phyloP scores from a whole-genome alignment of 106 monocot species.

The Apostasia ramifera region DNA sequence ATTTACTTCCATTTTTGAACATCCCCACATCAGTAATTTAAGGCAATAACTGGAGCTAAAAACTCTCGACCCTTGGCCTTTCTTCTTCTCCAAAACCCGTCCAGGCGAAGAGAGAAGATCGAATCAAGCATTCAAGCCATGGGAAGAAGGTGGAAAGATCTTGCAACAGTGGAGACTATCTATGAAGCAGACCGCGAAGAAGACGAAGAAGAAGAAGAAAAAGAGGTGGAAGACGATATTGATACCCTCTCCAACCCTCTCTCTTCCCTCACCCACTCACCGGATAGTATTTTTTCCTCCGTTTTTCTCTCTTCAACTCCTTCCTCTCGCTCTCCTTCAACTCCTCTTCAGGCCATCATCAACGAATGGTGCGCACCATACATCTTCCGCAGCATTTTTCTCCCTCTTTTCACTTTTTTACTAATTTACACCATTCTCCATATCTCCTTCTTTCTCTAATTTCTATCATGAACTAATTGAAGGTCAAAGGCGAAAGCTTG shows the following conservation, averaged over 20 bases:
- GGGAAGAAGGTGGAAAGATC: slow-evolving; percentile 46
- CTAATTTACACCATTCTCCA: not conserved
- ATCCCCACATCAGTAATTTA: slow-evolving; percentile 7
- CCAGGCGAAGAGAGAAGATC: not conserved
- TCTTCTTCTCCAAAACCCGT: not conserved
- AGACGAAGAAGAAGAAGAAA: slow-evolving; percentile 5
- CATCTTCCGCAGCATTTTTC: not conserved
- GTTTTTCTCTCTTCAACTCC: slow-evolving; percentile 13
- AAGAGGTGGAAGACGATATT: not conserved
- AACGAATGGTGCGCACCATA: slow-evolving; percentile 43
- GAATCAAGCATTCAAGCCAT: slow-evolving; percentile 8
- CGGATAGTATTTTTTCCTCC: not conserved
- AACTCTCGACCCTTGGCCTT: not conserved
- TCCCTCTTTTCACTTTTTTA: not conserved
- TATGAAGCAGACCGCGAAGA: slow-evolving; percentile 76
- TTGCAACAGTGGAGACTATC: slow-evolving; percentile 75
- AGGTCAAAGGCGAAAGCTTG: slow-evolving; percentile 52
- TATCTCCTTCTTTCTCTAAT: not conserved
- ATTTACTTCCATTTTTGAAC: slow-evolving; percentile 23
- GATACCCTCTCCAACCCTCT: slow-evolving; percentile 17
- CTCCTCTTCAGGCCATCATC: slow-evolving; percentile 40
- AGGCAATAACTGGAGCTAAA: not conserved
- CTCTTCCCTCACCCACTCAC: slow-evolving; percentile 17
- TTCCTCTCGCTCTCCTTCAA: slow-evolving; percentile 6
- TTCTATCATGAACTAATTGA: not conserved